Evolutionary conservation across 23 red algal species (phyloP), one percentile per base, ranked within the genome.

Genomic region (Gracilaria caudata): DNA sequence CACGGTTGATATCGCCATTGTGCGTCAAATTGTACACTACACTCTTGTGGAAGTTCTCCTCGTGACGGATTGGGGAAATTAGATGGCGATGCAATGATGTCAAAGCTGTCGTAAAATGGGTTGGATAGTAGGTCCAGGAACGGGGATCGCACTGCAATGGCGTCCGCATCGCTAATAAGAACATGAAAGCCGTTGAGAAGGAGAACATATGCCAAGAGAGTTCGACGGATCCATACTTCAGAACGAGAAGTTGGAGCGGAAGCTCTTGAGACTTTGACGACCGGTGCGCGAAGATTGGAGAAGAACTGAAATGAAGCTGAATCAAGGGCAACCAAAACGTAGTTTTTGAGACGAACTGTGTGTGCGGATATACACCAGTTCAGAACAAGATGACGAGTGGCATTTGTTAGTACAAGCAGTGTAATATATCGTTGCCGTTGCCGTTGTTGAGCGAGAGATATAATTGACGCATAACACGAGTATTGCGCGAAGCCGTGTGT

Each of bases 291-390:
- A 34, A 59, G 34, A 25, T 66, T 30, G 20, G 56, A 35, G 32
- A 83, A 68, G 43, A 64, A 83, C 6, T 30, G 25, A 54, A 64
- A 47, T 26, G 80, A 51, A 17, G 58, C 80, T 44, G 14, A 20
- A 47, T 83, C 80, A 47, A 83, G 80, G 17, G 80, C 80, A n/a
- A 83, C 80, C 17, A 83, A 21, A 13, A 83, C n/a, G 59, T 83
- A 83, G 17, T 83, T 83, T 5, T 64, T 34, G 38, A 83, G 57
- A 46, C 28, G 54, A 25, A 83, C 24, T 68, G 36, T 59, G 56
- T 65, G 33, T 25, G 25, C 70, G 24, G 56, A 65, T 20, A 68
- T 64, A 24, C 80, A 83, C 80, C 80, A 83, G 30, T 83, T 83
- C 17, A 83, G 54, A 19, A 49, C 80, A 34, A 83, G 56, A 25